phyloP scores from a whole-genome alignment of 176 grass and related monocot genomes.

The Canna indica region DNA sequence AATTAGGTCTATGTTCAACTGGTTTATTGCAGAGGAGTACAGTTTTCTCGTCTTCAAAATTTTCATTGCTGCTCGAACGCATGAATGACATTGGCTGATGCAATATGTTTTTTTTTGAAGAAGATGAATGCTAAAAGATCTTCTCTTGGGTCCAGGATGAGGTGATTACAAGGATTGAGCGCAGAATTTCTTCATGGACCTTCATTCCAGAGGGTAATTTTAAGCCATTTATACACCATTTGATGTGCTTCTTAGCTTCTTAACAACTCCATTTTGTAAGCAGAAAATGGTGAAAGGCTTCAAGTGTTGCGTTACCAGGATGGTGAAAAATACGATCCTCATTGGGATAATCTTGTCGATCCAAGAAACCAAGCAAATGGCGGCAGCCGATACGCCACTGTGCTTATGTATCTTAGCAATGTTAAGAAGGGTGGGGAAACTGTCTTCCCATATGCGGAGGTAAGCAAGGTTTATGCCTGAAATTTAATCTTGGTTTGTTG shows the following conservation, averaged over 20 bases:
- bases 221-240: background rate
- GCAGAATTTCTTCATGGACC: constrained; percentile 15
- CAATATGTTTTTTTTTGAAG: background rate
- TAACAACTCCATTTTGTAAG: background rate
- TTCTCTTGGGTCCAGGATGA: constrained; percentile 11
- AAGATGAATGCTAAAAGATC: background rate
- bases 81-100: background rate
- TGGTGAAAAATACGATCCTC: constrained; percentile 1
- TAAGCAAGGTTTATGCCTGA: background rate
- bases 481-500: background rate
- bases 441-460: constrained; percentile 3
- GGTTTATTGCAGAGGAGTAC: background rate
- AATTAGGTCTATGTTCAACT: background rate
- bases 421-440: constrained; percentile 14
- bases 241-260: background rate
- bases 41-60: no score
- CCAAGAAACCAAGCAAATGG: background rate
- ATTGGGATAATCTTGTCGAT: constrained; percentile 2
- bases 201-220: constrained; percentile 11
- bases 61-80: background rate
- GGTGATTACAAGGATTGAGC: constrained; percentile 12
- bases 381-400: background rate
- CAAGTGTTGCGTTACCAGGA: constrained; percentile 15
- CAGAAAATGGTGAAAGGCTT: constrained; percentile 6
- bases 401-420: constrained; percentile 15